phyloP scores from a whole-genome alignment of 768 basidiomycete species.

The Lactarius tabidus region DNA sequence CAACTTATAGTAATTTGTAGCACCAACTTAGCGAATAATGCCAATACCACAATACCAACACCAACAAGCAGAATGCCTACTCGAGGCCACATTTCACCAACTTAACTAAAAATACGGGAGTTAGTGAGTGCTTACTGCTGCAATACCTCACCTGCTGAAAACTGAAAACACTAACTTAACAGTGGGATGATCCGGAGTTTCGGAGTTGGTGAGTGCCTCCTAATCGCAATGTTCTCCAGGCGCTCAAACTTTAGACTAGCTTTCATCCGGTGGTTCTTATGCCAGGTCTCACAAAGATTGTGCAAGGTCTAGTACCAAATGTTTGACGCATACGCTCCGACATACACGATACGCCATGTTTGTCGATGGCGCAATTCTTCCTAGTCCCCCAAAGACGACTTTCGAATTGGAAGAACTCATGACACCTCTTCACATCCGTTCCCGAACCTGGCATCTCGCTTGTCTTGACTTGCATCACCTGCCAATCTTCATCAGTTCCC shows the following conservation, averaged over 20 bases:
- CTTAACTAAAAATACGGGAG: too few relatives aligned
- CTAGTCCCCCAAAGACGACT: background rate
- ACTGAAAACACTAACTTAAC: background rate
- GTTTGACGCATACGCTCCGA: background rate
- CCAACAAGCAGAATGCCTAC: too few relatives aligned
- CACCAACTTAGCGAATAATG: background rate
- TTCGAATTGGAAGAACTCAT: background rate
- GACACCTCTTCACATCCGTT: background rate
- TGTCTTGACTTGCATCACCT: background rate
- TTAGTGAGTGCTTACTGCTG: too few relatives aligned
- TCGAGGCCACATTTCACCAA: too few relatives aligned
- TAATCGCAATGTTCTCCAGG: background rate
- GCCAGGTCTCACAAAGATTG: background rate
- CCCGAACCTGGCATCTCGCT: background rate
- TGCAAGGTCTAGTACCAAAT: background rate
- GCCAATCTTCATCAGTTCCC: background rate
- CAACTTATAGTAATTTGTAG: background rate
- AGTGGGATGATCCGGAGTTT: too few relatives aligned
- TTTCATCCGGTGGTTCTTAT: background rate
- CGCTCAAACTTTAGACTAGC: background rate
- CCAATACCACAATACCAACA: too few relatives aligned
- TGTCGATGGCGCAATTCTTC: background rate
- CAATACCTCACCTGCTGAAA: too few relatives aligned
- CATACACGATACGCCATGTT: background rate
- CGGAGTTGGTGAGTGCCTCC: background rate